These are phyloP conservation scores for Graphilbum fragrans DNA, from an alignment of 2,329 filamentous ascomycete species.

Conservation along the genomic window DNA sequence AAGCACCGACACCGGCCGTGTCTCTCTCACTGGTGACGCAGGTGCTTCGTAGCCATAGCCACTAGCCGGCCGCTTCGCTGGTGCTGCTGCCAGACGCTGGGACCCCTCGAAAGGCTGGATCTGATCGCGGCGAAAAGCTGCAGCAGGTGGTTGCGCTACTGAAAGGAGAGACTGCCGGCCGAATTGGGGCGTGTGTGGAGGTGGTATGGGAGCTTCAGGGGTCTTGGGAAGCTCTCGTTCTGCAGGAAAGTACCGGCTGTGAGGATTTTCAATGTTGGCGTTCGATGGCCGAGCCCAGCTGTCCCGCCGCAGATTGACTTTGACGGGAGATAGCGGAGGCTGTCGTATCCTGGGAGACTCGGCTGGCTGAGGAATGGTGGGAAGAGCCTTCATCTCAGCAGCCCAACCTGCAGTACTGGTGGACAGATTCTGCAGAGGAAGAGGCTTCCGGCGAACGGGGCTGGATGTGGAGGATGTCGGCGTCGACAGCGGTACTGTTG, in stretches of 20 bases:
- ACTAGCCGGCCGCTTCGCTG: no score
- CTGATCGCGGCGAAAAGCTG: not conserved
- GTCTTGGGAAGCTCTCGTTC: conserved; percentile 21
- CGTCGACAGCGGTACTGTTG: conserved; percentile 13
- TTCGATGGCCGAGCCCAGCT: conserved; percentile 41
- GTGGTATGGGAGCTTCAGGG: conserved; percentile 23
- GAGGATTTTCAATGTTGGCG: conserved; percentile 32
- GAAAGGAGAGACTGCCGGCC: not conserved
- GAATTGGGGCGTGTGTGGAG: conserved; percentile 20
- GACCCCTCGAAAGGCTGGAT: no score
- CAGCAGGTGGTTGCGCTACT: not conserved
- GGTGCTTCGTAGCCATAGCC: no score
- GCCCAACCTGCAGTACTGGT: not conserved
- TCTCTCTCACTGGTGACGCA: no score
- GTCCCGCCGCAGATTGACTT: conserved; percentile 39
- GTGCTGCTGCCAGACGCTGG: no score
- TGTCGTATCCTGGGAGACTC: conserved; percentile 35
- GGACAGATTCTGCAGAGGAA: conserved; percentile 20
- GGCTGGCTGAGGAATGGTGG: conserved; percentile 12
- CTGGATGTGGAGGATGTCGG: conserved; percentile 15
- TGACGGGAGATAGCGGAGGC: conserved; percentile 43
- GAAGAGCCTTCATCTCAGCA: conserved; percentile 6
- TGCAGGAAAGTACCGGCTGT: conserved; percentile 5
- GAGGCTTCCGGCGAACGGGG: conserved; percentile 21
- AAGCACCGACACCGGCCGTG: not conserved